Evolutionary conservation across 1,284 basidiomycete species (phyloP).

Genomic region (Mycosarcoma mackinlayi): DNA sequence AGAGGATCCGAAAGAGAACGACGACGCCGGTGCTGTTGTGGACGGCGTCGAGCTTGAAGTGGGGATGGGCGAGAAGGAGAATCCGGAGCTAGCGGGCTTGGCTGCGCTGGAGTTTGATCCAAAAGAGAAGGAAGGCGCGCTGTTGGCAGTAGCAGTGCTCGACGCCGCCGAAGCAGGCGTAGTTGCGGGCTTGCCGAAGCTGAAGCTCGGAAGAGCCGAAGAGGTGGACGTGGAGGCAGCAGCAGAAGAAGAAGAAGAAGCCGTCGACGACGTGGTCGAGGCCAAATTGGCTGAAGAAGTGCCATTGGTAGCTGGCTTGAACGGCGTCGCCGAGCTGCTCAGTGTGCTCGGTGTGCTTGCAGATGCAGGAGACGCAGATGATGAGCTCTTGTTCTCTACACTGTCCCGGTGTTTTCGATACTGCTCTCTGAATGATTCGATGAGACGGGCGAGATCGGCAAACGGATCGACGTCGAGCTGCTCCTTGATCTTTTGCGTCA

Average conservation of each 20-base stretch:
- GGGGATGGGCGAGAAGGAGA: constrained; percentile 32
- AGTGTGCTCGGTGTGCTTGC: not conserved
- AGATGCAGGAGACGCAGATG: constrained; percentile 1
- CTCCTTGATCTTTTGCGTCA: constrained; percentile 32
- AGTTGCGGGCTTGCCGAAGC: constrained; percentile 30
- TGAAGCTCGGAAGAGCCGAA: constrained; percentile 21
- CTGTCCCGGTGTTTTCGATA: constrained; percentile 33
- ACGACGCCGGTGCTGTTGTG: constrained; percentile 8
- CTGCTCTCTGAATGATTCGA: constrained; percentile 32
- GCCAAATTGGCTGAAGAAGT: constrained; percentile 5
- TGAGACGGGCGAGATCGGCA: constrained; percentile 27
- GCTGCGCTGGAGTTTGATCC: constrained; percentile 11
- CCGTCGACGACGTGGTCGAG: not conserved
- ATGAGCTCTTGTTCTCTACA: constrained; percentile 10
- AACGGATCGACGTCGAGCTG: constrained; percentile 43
- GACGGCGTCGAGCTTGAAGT: constrained; percentile 11
- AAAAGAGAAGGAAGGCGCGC: constrained; percentile 36
- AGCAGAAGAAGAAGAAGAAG: constrained; percentile 2
- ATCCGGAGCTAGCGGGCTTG: constrained; percentile 27
- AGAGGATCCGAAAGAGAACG: constrained; percentile 23
- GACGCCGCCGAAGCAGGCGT: not conserved
- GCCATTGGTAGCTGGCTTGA: constrained; percentile 28
- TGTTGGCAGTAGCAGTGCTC: constrained; percentile 1
- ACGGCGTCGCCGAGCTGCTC: constrained; percentile 11
- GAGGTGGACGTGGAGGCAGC: constrained; percentile 6